Evolutionary conservation across 306 rosid species (phyloP).

Genomic region (Rosa lucieae): DNA sequence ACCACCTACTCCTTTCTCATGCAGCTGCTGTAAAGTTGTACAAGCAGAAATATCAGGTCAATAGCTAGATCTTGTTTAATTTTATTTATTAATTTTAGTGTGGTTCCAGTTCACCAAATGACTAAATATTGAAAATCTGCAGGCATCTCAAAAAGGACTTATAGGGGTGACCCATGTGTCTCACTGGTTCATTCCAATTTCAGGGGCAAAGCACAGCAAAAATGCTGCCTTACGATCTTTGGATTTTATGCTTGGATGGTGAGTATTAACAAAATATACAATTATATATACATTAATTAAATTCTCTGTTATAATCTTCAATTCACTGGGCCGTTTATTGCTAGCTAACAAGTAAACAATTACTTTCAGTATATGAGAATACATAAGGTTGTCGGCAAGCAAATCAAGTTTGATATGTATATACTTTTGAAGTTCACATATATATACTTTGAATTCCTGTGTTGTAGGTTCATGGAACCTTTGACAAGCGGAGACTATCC

Average conservation of each 20-base stretch:
- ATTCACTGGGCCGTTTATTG: too few species aligned
- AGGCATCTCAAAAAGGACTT: slow-evolving; percentile 27
- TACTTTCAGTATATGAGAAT: too few species aligned
- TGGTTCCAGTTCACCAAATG: not conserved
- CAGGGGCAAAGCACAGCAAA: not conserved
- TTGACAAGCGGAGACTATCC: slow-evolving; percentile 56
- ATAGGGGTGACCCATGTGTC: slow-evolving; percentile 20
- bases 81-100: not conserved
- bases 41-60: slow-evolving; percentile 37
- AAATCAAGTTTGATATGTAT: too few species aligned
- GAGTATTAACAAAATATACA: not conserved
- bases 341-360: too few species aligned
- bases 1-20: slow-evolving; percentile 58
- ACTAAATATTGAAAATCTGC: not conserved
- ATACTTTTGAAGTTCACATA: not conserved
- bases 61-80: not conserved
- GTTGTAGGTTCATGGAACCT: slow-evolving; percentile 58
- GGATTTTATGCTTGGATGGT: slow-evolving; percentile 36
- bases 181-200: slow-evolving; percentile 17
- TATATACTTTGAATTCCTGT: not conserved
- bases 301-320: too few species aligned
- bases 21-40: slow-evolving; percentile 48
- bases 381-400: too few species aligned
- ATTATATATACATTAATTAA: not conserved
- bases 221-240: slow-evolving; percentile 16